These are phyloP conservation scores for Jasminum sambac DNA, from an alignment of 257 asterid species.

Conservation along the genomic window DNA sequence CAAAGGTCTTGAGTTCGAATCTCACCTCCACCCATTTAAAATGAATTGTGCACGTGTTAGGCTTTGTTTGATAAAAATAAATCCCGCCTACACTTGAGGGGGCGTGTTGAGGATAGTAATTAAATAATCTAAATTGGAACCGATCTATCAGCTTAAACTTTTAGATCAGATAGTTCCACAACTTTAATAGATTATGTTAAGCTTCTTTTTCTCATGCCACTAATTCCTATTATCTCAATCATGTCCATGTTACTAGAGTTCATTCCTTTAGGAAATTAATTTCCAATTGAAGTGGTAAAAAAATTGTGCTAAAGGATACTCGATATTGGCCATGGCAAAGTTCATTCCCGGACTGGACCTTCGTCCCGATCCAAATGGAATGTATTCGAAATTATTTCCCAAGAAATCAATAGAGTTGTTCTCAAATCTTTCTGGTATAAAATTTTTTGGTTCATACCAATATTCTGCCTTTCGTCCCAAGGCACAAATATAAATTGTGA, in stretches of 20 bases:
- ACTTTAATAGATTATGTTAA: too few species aligned
- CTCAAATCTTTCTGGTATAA: slow-evolving; percentile 27
- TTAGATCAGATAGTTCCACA: too few species aligned
- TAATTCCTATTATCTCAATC: neutral
- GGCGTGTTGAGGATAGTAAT: too few species aligned
- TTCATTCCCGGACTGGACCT: slow-evolving; percentile 25
- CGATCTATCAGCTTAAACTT: too few species aligned
- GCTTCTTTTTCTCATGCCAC: too few species aligned
- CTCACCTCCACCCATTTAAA: too few species aligned
- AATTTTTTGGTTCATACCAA: slow-evolving; percentile 23
- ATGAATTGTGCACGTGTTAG: too few species aligned
- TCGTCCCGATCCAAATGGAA: slow-evolving; percentile 23
- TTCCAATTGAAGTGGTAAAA: neutral
- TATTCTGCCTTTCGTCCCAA: slow-evolving; percentile 23
- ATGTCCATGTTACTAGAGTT: neutral
- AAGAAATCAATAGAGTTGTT: slow-evolving; percentile 13
- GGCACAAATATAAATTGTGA: slow-evolving; percentile 24
- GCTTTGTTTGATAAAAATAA: too few species aligned
- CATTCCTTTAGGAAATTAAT: neutral
- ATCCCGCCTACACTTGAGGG: too few species aligned
- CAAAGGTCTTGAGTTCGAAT: too few species aligned
- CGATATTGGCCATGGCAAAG: slow-evolving; percentile 17
- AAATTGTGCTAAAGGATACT: slow-evolving; percentile 17
- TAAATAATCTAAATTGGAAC: too few species aligned
- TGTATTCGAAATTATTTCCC: neutral